Evolutionary conservation across 129 eudicot genomes (phyloP).

Genomic region (Logfia minima): DNA sequence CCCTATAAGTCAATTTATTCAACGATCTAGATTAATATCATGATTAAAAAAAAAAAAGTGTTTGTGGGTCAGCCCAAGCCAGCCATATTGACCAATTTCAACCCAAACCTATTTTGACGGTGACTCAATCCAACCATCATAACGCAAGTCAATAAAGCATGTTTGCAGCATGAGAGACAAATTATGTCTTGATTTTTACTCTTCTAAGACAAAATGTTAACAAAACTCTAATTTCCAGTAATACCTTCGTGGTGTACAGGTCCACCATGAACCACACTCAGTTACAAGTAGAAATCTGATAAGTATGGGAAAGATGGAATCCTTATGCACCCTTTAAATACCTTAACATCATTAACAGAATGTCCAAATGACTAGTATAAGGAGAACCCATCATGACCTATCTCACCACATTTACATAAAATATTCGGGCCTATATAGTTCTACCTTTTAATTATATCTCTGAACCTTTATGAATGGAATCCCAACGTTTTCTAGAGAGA

Average conservation of each 20-base stretch:
- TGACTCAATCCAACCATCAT: no score
- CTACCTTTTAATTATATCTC: not conserved
- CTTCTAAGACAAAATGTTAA: no score
- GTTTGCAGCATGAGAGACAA: conserved; percentile 1
- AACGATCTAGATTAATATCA: not conserved
- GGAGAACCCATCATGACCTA: not conserved
- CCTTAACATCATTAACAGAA: not conserved
- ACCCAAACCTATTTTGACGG: not conserved
- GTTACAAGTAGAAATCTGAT: not conserved
- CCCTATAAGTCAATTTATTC: not conserved
- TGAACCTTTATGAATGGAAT: not conserved
- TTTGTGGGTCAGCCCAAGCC: not conserved
- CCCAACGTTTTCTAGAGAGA: not conserved
- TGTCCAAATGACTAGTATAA: not conserved
- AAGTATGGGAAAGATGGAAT: not conserved
- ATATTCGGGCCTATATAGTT: not conserved
- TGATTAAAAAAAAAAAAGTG: not conserved
- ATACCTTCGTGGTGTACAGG: not conserved
- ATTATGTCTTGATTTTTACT: not conserved
- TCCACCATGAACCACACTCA: no score
- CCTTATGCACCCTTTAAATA: not conserved
- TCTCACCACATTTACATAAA: not conserved
- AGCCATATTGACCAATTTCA: not conserved
- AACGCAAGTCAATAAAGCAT: not conserved
- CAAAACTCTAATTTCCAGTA: not conserved